Conservation (phyloP, 2,329 filamentous ascomycete genomes). For the Nemania abortiva region DNA sequence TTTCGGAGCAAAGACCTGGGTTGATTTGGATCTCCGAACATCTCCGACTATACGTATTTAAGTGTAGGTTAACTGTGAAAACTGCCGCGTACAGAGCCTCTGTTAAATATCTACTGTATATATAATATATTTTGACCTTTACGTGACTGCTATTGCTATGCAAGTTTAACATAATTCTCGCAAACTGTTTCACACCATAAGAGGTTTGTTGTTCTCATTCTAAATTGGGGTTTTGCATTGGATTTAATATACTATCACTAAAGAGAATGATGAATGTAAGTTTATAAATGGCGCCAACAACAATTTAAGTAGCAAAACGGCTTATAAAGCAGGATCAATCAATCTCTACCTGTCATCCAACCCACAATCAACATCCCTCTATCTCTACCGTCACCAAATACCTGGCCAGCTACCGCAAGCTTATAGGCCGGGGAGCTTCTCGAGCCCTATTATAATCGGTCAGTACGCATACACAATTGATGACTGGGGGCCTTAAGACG, state of each 20-base stretch:
- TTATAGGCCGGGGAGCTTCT: conserved; percentile 36
- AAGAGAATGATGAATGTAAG: background rate
- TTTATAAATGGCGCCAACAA: conserved; percentile 5
- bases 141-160: no score
- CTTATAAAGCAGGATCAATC: background rate
- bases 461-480: conserved; percentile 15
- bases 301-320: conserved; percentile 7
- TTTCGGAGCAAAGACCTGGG: no score
- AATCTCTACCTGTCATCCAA: conserved; percentile 2
- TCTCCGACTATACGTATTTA: no score
- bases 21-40: no score
- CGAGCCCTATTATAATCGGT: conserved; percentile 34
- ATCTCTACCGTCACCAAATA: background rate
- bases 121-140: no score
- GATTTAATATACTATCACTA: background rate
- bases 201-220: background rate
- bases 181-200: no score
- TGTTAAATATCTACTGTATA: no score
- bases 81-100: no score
- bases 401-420: background rate
- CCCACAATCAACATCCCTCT: background rate
- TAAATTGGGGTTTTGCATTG: background rate
- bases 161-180: no score
- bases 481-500: conserved; percentile 27
- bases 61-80: no score